phyloP scores from a whole-genome alignment of 2,329 filamentous ascomycete genomes.

The Penicillium sp. region DNA sequence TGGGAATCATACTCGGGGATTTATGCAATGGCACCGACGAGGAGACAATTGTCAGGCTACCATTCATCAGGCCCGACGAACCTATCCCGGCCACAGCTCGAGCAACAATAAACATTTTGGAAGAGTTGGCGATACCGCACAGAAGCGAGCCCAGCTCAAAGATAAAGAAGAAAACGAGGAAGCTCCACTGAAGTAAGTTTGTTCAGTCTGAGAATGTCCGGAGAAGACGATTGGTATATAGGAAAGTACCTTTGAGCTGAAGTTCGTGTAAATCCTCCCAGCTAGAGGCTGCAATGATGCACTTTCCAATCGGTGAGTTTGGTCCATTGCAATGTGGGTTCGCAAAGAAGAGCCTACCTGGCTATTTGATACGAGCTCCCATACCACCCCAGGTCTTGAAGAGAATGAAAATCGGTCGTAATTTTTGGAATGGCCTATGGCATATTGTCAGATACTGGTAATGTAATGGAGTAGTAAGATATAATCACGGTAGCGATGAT shows the following conservation, averaged over 20 bases:
- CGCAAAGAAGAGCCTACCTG: slow-evolving; percentile 10
- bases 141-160: slow-evolving; percentile 32
- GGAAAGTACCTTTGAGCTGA: slow-evolving; percentile 33
- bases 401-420: slow-evolving; percentile 41
- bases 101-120: slow-evolving; percentile 31
- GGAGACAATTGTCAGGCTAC: slow-evolving; percentile 27
- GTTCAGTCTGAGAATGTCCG: neutral
- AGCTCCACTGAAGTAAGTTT: slow-evolving; percentile 20
- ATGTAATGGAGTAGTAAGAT: neutral
- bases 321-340: slow-evolving; percentile 8
- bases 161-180: slow-evolving; percentile 26
- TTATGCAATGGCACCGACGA: slow-evolving; percentile 26
- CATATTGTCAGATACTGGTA: slow-evolving; percentile 1
- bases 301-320: slow-evolving; percentile 29
- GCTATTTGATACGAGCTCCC: slow-evolving; percentile 43
- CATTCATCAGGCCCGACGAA: slow-evolving; percentile 27
- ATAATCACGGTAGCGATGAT: slow-evolving; percentile 19
- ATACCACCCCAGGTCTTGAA: slow-evolving; percentile 40
- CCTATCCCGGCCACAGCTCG: slow-evolving; percentile 31
- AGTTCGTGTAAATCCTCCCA: slow-evolving; percentile 52
- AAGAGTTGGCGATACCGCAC: slow-evolving; percentile 27
- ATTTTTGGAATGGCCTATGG: slow-evolving; percentile 34
- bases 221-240: neutral
- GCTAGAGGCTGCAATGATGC: slow-evolving; percentile 52
- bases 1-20: slow-evolving; percentile 19